phyloP scores from a whole-genome alignment of 2,329 filamentous ascomycete genomes.

The Catunica adiposa region DNA sequence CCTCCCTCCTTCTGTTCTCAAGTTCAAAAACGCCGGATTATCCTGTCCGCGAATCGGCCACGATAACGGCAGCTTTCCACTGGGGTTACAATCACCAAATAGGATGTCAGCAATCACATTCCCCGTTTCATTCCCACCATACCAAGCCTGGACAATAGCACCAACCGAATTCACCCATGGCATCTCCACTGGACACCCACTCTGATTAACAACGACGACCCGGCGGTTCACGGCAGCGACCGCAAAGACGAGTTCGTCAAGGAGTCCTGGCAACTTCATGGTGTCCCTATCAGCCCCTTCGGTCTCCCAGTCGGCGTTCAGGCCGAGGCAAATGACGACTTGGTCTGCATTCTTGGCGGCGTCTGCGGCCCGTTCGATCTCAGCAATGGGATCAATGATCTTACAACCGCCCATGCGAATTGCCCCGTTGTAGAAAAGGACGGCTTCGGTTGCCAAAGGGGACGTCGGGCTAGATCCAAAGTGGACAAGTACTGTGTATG shows the following conservation, averaged over 20 bases:
- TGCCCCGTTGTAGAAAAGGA: conserved; percentile 40
- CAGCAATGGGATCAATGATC: conserved; percentile 37
- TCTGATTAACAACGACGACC: conserved; percentile 59
- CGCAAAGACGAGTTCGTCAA: conserved; percentile 51
- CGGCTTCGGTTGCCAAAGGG: conserved; percentile 33
- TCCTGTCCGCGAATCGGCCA: conserved; percentile 51
- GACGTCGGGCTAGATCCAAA: conserved; percentile 43
- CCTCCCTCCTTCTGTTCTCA: conserved; percentile 49
- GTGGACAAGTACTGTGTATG: conserved; percentile 42
- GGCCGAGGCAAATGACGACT: conserved; percentile 60
- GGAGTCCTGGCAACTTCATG: conserved; percentile 57
- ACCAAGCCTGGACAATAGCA: conserved; percentile 63
- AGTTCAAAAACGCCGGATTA: conserved; percentile 64
- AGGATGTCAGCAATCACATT: conserved; percentile 66
- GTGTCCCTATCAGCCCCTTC: conserved; percentile 65
- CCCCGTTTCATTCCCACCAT: conserved; percentile 72
- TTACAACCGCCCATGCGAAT: conserved; percentile 46
- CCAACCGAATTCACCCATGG: conserved; percentile 39
- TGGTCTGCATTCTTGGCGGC: conserved; percentile 56
- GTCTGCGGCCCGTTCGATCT: conserved; percentile 49
- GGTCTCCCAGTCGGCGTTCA: conserved; percentile 69
- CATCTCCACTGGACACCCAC: conserved; percentile 59
- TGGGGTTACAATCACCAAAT: conserved; percentile 58
- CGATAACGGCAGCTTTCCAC: conserved; percentile 55
- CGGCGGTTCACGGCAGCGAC: conserved; percentile 51